Percentiles rank a stretch among this genome's conserved stretches.
Conservation (phyloP, 2,329 filamentous ascomycete genomes). For the Penicillium oxalicum region DNA sequence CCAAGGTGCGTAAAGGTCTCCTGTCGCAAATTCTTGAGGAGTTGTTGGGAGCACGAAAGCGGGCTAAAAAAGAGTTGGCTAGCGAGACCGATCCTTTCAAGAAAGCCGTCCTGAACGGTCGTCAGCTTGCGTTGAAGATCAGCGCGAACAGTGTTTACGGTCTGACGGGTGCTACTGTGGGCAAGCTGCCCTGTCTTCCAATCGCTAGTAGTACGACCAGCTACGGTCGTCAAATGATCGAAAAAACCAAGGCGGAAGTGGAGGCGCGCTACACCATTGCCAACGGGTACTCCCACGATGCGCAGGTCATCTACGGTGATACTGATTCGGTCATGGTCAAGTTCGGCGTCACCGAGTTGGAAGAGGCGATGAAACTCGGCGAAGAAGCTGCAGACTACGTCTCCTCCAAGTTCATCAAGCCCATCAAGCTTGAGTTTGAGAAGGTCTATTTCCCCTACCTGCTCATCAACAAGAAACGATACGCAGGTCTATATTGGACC, state of each 20-base stretch:
- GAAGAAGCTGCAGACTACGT: slow-evolving; percentile 85
- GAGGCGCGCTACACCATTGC: slow-evolving; percentile 83
- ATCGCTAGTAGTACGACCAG: slow-evolving; percentile 96
- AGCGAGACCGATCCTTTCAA: slow-evolving; percentile 92
- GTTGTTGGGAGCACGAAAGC: slow-evolving; percentile 82
- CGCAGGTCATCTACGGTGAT: slow-evolving; percentile 96
- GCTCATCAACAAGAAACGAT: slow-evolving; percentile 99
- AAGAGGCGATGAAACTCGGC: slow-evolving; percentile 89
- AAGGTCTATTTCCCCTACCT: slow-evolving; percentile 98
- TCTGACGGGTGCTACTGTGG: slow-evolving; percentile 89
- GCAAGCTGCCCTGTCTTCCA: slow-evolving; percentile 87
- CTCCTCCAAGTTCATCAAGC: slow-evolving; percentile 86
- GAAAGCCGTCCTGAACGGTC: slow-evolving; percentile 94
- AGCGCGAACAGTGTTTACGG: slow-evolving; percentile 98
- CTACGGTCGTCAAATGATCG: slow-evolving; percentile 98
- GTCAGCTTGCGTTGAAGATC: slow-evolving; percentile 90
- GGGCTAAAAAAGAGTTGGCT: slow-evolving; percentile 84
- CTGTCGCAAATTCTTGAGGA: slow-evolving; percentile 95
- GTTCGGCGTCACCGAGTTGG: slow-evolving; percentile 82
- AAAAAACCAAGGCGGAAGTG: slow-evolving; percentile 94
- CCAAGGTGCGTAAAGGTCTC: slow-evolving; percentile 82
- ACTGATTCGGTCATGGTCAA: slow-evolving; percentile 99
- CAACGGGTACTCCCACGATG: slow-evolving; percentile 91
- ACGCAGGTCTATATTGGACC: slow-evolving; percentile 97
- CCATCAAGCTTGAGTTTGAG: slow-evolving; percentile 98